Evolutionary conservation across 768 basidiomycete genomes (phyloP).

Genomic region (Clathrus columnatus): DNA sequence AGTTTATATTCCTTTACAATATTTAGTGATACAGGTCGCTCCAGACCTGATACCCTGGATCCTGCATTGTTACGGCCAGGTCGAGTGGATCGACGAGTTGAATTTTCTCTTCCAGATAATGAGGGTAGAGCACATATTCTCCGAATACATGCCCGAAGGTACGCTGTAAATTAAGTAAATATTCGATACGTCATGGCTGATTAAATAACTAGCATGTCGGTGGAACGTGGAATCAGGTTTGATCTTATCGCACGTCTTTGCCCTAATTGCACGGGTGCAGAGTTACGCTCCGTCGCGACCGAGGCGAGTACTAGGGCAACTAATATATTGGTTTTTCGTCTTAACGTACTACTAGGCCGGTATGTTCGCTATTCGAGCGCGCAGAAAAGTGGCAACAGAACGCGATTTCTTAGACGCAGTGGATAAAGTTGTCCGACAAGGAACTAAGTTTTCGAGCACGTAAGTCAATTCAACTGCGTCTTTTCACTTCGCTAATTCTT

Average conservation of each 20-base stretch:
- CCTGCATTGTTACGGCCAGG: slow-evolving; percentile 94
- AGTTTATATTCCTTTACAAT: neutral
- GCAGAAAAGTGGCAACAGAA: slow-evolving; percentile 94
- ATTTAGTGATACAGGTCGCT: slow-evolving; percentile 6
- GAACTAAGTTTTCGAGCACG: slow-evolving; percentile 97
- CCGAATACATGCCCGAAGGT: slow-evolving; percentile 94
- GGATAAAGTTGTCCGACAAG: slow-evolving; percentile 96
- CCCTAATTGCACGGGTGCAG: slow-evolving; percentile 98
- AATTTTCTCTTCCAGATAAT: slow-evolving; percentile 89
- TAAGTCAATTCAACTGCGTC: slow-evolving; percentile 33
- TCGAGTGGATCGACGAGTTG: slow-evolving; percentile 92
- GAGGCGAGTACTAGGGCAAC: slow-evolving; percentile 70
- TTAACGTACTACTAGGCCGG: slow-evolving; percentile 83
- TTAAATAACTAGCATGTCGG: slow-evolving; percentile 68
- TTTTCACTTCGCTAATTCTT: neutral
- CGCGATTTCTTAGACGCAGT: slow-evolving; percentile 96
- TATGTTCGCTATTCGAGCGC: slow-evolving; percentile 98
- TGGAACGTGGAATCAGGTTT: slow-evolving; percentile 93
- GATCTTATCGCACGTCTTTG: slow-evolving; percentile 95
- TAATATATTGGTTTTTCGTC: neutral
- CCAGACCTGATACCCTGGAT: slow-evolving; percentile 93
- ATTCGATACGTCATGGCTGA: slow-evolving; percentile 10
- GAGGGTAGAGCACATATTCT: slow-evolving; percentile 97
- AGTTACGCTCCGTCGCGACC: slow-evolving; percentile 91
- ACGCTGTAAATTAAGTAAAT: slow-evolving; percentile 11